Percentiles rank a stretch among this genome's conserved stretches.
Evolutionary conservation across 192 early-diverging fungal genomes (phyloP).

Genomic region (Coemansia sp.): DNA sequence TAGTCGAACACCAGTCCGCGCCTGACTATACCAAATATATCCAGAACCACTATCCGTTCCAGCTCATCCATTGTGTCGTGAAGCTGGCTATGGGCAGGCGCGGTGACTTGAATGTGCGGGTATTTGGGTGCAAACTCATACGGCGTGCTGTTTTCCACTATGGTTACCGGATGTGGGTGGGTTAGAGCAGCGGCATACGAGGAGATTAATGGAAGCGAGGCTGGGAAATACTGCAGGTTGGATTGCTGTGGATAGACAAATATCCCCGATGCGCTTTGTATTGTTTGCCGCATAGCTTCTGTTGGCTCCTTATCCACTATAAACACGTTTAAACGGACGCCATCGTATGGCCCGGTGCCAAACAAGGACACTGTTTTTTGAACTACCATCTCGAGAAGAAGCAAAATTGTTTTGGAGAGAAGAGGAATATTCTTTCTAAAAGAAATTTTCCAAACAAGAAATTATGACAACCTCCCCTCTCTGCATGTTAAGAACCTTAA

Average conservation of each 20-base stretch:
- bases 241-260: neutral
- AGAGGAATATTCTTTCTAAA: neutral
- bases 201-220: neutral
- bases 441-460: neutral
- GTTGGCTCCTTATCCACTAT: conserved; percentile 1
- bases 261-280: conserved; percentile 3
- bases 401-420: too few species aligned
- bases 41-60: conserved; percentile 18
- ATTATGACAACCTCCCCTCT: neutral
- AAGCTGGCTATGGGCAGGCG: conserved; percentile 5
- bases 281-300: conserved; percentile 2
- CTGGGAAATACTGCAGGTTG: neutral
- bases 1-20: conserved; percentile 19
- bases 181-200: neutral
- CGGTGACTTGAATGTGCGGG: neutral
- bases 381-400: conserved; percentile 1
- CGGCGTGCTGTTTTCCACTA: too few species aligned
- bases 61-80: neutral
- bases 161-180: too few species aligned
- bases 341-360: conserved; percentile 21
- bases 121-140: too few species aligned
- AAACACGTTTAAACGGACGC: conserved; percentile 14
- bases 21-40: conserved; percentile 23
- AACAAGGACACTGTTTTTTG: conserved; percentile 26
- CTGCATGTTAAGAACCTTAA: neutral